These are phyloP conservation scores for Delitschia confertaspora DNA, from an alignment of 495 filamentous ascomycete species.

Conservation along the genomic window DNA sequence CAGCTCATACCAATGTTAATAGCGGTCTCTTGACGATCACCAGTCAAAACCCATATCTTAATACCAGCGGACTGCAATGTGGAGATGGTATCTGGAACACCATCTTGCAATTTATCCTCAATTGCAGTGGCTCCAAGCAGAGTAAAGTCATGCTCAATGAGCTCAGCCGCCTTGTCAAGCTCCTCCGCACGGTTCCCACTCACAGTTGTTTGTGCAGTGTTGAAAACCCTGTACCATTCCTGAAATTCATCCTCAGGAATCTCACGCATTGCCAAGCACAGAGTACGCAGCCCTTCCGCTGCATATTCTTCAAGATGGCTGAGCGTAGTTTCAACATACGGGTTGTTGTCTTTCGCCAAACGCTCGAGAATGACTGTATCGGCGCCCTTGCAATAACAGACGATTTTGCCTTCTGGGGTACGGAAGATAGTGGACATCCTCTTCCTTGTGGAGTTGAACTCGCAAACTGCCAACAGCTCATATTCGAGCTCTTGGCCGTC, in stretches of 20 bases:
- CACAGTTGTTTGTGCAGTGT: constrained; percentile 84
- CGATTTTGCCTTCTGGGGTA: constrained; percentile 90
- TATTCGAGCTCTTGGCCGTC: constrained; percentile 67
- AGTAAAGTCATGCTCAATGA: constrained; percentile 87
- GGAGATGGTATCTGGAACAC: constrained; percentile 97
- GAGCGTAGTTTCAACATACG: constrained; percentile 75
- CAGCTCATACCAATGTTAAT: constrained; percentile 99
- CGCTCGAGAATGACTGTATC: constrained; percentile 96
- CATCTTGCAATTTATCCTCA: constrained; percentile 94
- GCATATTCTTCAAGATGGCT: constrained; percentile 97
- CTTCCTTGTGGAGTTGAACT: constrained; percentile 98
- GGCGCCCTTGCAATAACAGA: constrained; percentile 91
- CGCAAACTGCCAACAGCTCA: constrained; percentile 88
- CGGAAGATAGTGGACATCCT: constrained; percentile 96
- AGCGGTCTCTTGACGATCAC: constrained; percentile 95
- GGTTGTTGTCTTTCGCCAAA: constrained; percentile 60
- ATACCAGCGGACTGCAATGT: constrained; percentile 95
- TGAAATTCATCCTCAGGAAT: constrained; percentile 83
- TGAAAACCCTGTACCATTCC: constrained; percentile 80
- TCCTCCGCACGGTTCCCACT: constrained; percentile 88
- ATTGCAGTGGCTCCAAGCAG: constrained; percentile 95
- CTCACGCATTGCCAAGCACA: constrained; percentile 93
- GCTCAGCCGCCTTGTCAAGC: constrained; percentile 91
- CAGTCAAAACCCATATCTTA: constrained; percentile 98
- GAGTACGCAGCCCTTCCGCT: constrained; percentile 86